Base-by-base conservation (phyloP, 1,284 basidiomycete species). In the Boletus sp. region DNA sequence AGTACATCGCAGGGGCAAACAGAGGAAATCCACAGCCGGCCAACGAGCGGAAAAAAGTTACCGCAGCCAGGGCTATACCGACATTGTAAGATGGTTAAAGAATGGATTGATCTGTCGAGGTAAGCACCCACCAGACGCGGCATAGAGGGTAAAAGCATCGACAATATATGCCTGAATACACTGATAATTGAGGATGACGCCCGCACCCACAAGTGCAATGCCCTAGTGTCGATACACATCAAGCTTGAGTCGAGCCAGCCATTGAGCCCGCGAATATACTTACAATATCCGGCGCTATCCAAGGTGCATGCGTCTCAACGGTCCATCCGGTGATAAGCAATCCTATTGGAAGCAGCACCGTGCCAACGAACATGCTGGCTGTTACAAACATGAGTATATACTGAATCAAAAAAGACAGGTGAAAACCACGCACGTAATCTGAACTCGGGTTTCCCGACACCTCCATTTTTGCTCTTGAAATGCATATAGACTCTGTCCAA, bases 211-310 rank as follows among this genome's bases (percentile, higher is more conserved):
- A 2, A 76, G 58, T 1, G 46, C 81, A 53, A 88, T 85, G 10
- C 86, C 87, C 86, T 88, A 54, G 14, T 62, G n/a, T 56, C 14
- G 38, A 60, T 47, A 30, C 8, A 27, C 2, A 8, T 21, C 17
- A 17, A 35, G 27, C 27, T 30, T 35, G 9, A 33, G 30, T 30
- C 28, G 6, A 61, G 33, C 1, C 14, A 44, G n/a, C 27, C 0
- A 19, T 23, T 21, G 2, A 43, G 30, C 19, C 8, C 43, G 11
- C 10, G 27, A 52, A 35, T 16, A 72, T n/a, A n/a, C 83, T 67
- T 63, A 87, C 87, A 47, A 90, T 80, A 65, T 90, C 87, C 0
- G 86, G 82, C 1, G 75, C 85, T 60, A 91, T 85, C 90, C 90
- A 93, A 62, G 84, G 84, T 0, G 83, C 68, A 28, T 75, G 71